Percentiles rank a stretch among this genome's conserved stretches.
These are phyloP conservation scores for Entomophthora muscae DNA, from an alignment of 371 early-diverging fungal species.

Conservation along the genomic window DNA sequence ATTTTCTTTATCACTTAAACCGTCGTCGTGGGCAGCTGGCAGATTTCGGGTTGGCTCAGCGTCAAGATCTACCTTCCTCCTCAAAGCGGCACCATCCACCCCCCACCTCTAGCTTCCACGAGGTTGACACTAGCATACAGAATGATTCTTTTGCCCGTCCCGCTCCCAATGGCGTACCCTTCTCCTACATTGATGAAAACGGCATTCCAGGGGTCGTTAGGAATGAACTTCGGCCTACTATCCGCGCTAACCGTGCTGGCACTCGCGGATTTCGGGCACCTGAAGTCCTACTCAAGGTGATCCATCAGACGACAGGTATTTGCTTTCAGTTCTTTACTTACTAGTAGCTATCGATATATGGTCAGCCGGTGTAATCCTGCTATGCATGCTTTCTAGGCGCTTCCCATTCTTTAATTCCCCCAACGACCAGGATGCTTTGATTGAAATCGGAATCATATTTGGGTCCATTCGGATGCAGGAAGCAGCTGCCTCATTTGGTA, in stretches of 20 bases:
- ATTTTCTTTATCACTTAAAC: slow-evolving; percentile 73
- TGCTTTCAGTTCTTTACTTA: neutral
- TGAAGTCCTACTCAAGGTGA: slow-evolving; percentile 82
- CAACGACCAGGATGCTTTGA: slow-evolving; percentile 77
- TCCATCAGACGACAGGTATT: slow-evolving; percentile 62
- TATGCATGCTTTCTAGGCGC: slow-evolving; percentile 57
- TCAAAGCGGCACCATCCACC: neutral
- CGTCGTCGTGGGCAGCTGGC: slow-evolving; percentile 66
- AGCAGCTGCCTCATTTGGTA: slow-evolving; percentile 38
- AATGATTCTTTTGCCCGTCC: neutral
- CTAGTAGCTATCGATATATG: slow-evolving; percentile 33
- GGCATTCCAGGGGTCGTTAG: slow-evolving; percentile 12
- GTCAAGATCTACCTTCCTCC: slow-evolving; percentile 8
- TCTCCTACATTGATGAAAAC: slow-evolving; percentile 4
- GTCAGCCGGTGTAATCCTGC: slow-evolving; percentile 88
- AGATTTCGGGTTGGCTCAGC: slow-evolving; percentile 97
- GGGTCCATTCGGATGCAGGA: slow-evolving; percentile 67
- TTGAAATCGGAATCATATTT: slow-evolving; percentile 81
- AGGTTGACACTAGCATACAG: neutral
- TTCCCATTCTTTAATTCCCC: slow-evolving; percentile 89
- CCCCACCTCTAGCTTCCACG: neutral
- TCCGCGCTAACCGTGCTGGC: slow-evolving; percentile 90
- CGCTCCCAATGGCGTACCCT: neutral
- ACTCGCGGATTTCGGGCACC: slow-evolving; percentile 97
- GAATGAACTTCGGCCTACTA: slow-evolving; percentile 33